A percentile compares a stretch with the other conserved stretches of the same genome.
phyloP scores from a whole-genome alignment of 2,329 filamentous ascomycete species.

The Didymella lethalis region DNA sequence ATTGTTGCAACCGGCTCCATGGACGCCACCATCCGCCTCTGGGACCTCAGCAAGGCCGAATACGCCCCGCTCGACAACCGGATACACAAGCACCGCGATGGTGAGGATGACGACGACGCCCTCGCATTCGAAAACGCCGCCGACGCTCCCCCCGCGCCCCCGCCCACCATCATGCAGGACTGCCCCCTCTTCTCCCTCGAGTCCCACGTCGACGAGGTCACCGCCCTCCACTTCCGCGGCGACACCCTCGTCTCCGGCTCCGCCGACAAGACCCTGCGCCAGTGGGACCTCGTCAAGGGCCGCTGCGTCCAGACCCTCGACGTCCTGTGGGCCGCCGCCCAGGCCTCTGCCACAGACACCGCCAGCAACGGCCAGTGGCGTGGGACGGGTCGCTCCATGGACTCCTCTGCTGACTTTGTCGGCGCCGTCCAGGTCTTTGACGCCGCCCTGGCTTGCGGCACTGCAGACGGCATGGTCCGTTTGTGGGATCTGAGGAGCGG shows the following conservation, averaged over 20 bases:
- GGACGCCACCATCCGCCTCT: conserved; percentile 92
- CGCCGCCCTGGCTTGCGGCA: conserved; percentile 92
- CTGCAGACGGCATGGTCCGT: conserved; percentile 95
- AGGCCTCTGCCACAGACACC: conserved; percentile 74
- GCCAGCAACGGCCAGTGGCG: conserved; percentile 73
- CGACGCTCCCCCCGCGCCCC: conserved; percentile 73
- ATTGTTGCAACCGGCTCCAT: conserved; percentile 92
- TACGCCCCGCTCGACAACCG: conserved; percentile 74
- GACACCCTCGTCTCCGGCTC: conserved; percentile 94
- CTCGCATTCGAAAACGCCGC: conserved; percentile 77
- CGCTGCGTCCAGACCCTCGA: conserved; percentile 96
- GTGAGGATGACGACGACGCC: conserved; percentile 59
- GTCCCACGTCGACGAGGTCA: conserved; percentile 93
- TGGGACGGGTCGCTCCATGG: conserved; percentile 70
- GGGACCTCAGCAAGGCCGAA: conserved; percentile 90
- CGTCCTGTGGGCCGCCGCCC: conserved; percentile 96
- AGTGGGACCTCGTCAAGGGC: conserved; percentile 98
- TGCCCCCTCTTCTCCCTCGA: conserved; percentile 88
- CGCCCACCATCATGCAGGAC: conserved; percentile 80
- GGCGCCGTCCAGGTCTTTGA: conserved; percentile 96
- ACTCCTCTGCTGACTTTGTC: conserved; percentile 84
- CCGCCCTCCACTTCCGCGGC: conserved; percentile 87
- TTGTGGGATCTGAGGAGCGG: conserved; percentile 96
- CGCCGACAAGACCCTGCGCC: conserved; percentile 93
- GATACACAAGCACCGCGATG: conserved; percentile 54